Base-by-base conservation (phyloP, 2,329 filamentous ascomycete species). In the Cordyceps javanica region DNA sequence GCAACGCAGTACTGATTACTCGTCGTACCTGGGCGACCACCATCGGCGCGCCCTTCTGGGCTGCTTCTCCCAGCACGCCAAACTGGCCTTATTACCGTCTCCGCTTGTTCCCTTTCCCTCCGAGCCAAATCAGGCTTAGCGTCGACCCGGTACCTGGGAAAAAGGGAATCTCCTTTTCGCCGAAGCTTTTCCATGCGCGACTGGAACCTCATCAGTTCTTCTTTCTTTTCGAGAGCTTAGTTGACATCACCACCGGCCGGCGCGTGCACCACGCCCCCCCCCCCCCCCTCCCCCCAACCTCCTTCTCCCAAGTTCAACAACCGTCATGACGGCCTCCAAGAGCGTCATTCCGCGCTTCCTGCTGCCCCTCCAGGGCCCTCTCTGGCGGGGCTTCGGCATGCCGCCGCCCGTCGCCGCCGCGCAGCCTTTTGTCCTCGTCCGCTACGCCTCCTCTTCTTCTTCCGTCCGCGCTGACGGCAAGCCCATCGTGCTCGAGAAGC, bases 401-500 rank as follows among this genome's bases (percentile, higher is more conserved):
- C 26, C 59, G 32, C 69, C 72, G 57, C 71, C 69, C 16, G 62
- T 67, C 57, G 69, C 71, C 38, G n/a, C n/a, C 38, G 19, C 38
- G n/a, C 38, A 10, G 14, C 70, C 73, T 55, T 69, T 67, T 61
- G 64, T 73, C 57, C 64, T 64, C 63, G 63, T 73, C 50, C 70
- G 70, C 51, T 74, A 70, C 9, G 59, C 60, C 13, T 52, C 51
- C 44, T 14, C 48, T 10, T 41, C 42, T 5, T 26, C 34, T 10
- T 25, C 36, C 11, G 25, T 5, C n/a, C n/a, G n/a, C 38, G 44
- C 51, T 42, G 52, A 55, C 42, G 58, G 64, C 45, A 74, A 72
- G 61, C 88, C 87, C 36, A 80, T 86, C 61, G 82, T 91, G 5
- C 86, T 99, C 62, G 90, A 90, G 66, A 91, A 97, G 73, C 93